Evolutionary conservation across 129 eudicot genomes (phyloP).

Genomic region (Arctium minus): DNA sequence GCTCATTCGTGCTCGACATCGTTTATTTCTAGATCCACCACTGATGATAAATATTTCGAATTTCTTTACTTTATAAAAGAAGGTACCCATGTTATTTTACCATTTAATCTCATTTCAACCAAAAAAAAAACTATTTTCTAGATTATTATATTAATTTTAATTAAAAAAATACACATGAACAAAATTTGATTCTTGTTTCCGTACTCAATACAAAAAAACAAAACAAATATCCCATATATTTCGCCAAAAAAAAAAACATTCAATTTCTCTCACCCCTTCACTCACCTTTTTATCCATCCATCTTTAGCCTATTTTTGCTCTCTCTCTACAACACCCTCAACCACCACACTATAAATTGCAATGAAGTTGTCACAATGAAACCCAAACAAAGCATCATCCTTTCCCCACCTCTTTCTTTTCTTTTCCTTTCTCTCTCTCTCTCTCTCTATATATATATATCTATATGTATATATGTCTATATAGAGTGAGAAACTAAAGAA

Average conservation of each 20-base stretch:
- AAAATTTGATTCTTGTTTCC: background rate
- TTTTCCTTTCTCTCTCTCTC: slow-evolving; percentile 16
- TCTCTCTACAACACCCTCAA: slow-evolving; percentile 15
- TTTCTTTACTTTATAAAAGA: too few relatives aligned
- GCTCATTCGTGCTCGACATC: too few relatives aligned
- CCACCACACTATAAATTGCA: slow-evolving; percentile 26
- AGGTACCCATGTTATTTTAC: too few relatives aligned
- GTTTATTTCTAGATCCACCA: too few relatives aligned
- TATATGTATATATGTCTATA: slow-evolving; percentile 3
- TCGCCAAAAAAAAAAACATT: background rate
- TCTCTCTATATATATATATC: slow-evolving; percentile 10
- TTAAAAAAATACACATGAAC: background rate
- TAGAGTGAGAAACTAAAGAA: slow-evolving; percentile 35
- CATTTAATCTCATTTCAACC: background rate
- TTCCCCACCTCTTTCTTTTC: background rate
- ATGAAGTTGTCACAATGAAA: slow-evolving; percentile 5
- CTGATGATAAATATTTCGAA: too few relatives aligned
- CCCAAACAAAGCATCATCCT: slow-evolving; percentile 18
- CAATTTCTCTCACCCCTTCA: background rate
- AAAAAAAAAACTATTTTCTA: too few relatives aligned
- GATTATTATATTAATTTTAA: too few relatives aligned
- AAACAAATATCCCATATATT: background rate
- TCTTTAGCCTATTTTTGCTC: background rate
- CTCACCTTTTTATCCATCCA: background rate
- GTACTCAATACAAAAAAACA: background rate